A percentile compares a stretch with the other conserved stretches of the same genome.
Conservation (phyloP, 371 early-diverging fungal species). For the Haplosporangium sp. region DNA sequence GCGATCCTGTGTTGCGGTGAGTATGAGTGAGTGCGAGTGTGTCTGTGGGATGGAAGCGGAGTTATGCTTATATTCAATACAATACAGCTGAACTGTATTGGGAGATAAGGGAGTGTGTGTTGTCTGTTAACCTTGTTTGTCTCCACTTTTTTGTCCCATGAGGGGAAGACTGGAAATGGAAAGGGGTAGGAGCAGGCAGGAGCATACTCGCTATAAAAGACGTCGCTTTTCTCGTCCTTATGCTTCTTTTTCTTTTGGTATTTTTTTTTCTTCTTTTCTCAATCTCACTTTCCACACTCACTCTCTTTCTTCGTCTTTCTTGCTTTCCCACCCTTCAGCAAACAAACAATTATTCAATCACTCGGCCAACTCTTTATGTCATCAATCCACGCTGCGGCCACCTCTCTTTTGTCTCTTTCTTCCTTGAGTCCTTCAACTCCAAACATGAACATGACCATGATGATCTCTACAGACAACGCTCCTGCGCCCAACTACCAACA, state of each 20-base stretch:
- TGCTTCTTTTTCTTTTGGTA: conserved; percentile 6
- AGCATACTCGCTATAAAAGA: conserved; percentile 11
- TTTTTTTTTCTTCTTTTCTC: conserved; percentile 8
- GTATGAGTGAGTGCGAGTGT: not conserved
- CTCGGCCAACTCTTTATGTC: conserved; percentile 12
- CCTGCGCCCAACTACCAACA: conserved; percentile 13
- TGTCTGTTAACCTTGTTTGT: conserved; percentile 45
- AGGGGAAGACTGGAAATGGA: conserved; percentile 13
- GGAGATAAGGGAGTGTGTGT: conserved; percentile 21
- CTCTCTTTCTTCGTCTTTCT: not conserved
- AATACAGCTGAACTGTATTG: not conserved
- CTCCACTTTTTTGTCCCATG: conserved; percentile 49
- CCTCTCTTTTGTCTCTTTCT: conserved; percentile 15
- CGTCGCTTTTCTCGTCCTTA: conserved; percentile 9
- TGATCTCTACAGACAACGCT: conserved; percentile 28
- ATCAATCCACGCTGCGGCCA: conserved; percentile 15
- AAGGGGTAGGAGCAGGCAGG: not conserved
- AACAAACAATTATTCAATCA: not conserved
- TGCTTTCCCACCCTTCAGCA: not conserved
- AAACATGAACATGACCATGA: conserved; percentile 29
- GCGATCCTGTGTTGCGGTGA: not conserved
- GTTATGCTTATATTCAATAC: no score
- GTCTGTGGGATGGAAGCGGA: not conserved
- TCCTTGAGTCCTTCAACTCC: not conserved
- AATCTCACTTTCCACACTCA: conserved; percentile 1